Conservation (phyloP, 176 grass and related monocot species). For the Aegilops umbellulata region DNA sequence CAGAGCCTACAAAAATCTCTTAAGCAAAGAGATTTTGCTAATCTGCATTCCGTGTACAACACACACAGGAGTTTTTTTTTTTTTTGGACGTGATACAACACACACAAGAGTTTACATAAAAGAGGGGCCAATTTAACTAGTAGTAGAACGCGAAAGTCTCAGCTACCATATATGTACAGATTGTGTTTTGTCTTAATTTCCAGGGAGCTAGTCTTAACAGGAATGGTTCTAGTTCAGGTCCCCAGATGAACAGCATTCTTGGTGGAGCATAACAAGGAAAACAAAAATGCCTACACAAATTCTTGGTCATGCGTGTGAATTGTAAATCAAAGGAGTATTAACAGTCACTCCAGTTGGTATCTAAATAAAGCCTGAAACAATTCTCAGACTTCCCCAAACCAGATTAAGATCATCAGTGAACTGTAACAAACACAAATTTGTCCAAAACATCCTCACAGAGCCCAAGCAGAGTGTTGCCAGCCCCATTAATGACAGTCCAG, state of each 20-base stretch:
- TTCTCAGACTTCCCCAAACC: background rate
- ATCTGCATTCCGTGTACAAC: background rate
- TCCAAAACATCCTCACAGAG: background rate
- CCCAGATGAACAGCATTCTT: background rate
- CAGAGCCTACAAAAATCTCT: background rate
- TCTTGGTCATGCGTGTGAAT: background rate
- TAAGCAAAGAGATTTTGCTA: background rate
- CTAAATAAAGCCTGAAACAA: background rate
- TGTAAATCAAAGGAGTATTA: background rate
- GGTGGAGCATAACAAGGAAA: background rate
- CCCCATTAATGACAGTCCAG: background rate
- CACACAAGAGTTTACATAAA: background rate
- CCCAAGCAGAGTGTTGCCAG: background rate
- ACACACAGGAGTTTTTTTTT: background rate
- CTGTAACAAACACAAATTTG: background rate
- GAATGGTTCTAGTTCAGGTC: too few relatives aligned
- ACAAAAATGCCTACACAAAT: background rate
- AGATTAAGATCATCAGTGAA: background rate
- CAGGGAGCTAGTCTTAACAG: background rate
- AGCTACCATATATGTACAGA: background rate
- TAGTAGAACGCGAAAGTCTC: background rate
- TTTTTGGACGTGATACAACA: background rate
- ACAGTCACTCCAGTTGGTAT: background rate
- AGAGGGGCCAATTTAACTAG: background rate
- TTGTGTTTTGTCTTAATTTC: background rate